These are phyloP conservation scores for Ophiostoma pallidulum DNA, from an alignment of 2,329 filamentous ascomycete species.

Conservation along the genomic window DNA sequence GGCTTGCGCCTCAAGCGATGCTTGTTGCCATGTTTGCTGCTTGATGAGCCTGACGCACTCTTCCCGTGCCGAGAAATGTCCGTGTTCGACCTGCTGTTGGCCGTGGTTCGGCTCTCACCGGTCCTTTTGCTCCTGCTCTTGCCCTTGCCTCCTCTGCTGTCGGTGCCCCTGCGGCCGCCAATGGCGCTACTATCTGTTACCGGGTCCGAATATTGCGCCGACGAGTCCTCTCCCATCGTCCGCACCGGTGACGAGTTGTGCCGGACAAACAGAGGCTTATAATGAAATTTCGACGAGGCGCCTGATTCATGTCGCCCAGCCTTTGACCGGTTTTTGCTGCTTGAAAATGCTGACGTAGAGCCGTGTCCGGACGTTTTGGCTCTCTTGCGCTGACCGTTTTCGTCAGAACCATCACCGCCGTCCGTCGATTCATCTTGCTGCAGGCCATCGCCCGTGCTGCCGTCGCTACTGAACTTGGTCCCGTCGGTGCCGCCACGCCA, in stretches of 20 bases:
- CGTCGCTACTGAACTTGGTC: slow-evolving; percentile 58
- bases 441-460: slow-evolving; percentile 37
- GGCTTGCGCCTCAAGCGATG: slow-evolving; percentile 46
- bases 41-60: slow-evolving; percentile 39
- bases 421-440: slow-evolving; percentile 40
- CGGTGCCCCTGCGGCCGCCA: background rate
- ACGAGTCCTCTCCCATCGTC: slow-evolving; percentile 34
- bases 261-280: slow-evolving; percentile 53
- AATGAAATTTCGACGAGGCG: slow-evolving; percentile 46
- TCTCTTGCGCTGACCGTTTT: slow-evolving; percentile 35
- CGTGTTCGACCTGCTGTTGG: slow-evolving; percentile 36
- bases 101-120: background rate
- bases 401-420: slow-evolving; percentile 36
- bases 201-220: slow-evolving; percentile 33
- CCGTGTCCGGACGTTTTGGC: slow-evolving; percentile 33
- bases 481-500: slow-evolving; percentile 64
- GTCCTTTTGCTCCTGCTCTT: slow-evolving; percentile 23
- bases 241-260: slow-evolving; percentile 38
- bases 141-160: slow-evolving; percentile 21
- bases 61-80: slow-evolving; percentile 36
- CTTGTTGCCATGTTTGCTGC: too few relatives aligned
- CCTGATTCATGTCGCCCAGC: slow-evolving; percentile 29
- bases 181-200: slow-evolving; percentile 34
- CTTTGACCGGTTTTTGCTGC: slow-evolving; percentile 31
- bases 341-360: slow-evolving; percentile 26